These are phyloP conservation scores for Rubroboletus satanas DNA, from an alignment of 768 basidiomycete species.

Conservation along the genomic window DNA sequence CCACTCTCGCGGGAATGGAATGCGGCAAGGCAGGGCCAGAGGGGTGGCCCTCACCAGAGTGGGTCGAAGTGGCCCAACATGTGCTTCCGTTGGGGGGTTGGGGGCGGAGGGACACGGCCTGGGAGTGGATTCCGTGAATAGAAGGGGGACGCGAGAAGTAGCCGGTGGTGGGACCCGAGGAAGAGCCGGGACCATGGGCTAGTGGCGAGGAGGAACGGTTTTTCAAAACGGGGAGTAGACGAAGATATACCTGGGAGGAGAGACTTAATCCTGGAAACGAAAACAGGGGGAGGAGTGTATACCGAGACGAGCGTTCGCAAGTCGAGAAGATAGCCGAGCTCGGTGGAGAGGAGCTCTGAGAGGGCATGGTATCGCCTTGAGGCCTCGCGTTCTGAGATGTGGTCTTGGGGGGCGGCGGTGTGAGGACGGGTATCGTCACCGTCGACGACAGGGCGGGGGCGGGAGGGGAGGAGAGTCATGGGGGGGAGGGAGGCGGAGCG, in stretches of 20 bases:
- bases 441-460: constrained; percentile 12
- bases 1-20: constrained; percentile 20
- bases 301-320: constrained; percentile 75
- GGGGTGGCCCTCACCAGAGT: constrained; percentile 10
- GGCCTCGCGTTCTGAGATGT: constrained; percentile 31
- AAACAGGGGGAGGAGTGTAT: constrained; percentile 23
- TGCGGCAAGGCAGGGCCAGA: constrained; percentile 4
- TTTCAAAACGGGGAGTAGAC: constrained; percentile 49
- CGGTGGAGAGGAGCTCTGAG: constrained; percentile 80
- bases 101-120: constrained; percentile 42
- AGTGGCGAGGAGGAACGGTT: constrained; percentile 18
- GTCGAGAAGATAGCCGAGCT: constrained; percentile 77
- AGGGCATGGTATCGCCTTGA: constrained; percentile 67
- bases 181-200: constrained; percentile 18
- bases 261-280: background rate
- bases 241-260: constrained; percentile 57
- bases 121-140: constrained; percentile 39
- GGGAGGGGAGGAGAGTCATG: constrained; percentile 20
- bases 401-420: background rate
- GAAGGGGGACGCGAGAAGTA: constrained; percentile 37
- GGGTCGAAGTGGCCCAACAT: constrained; percentile 13
- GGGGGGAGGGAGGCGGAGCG: constrained; percentile 36
- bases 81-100: constrained; percentile 32
- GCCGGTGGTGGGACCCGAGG: constrained; percentile 27
- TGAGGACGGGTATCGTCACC: constrained; percentile 5